phyloP scores from a whole-genome alignment of 192 early-diverging fungal genomes.

The Haplosporangium gracile region DNA sequence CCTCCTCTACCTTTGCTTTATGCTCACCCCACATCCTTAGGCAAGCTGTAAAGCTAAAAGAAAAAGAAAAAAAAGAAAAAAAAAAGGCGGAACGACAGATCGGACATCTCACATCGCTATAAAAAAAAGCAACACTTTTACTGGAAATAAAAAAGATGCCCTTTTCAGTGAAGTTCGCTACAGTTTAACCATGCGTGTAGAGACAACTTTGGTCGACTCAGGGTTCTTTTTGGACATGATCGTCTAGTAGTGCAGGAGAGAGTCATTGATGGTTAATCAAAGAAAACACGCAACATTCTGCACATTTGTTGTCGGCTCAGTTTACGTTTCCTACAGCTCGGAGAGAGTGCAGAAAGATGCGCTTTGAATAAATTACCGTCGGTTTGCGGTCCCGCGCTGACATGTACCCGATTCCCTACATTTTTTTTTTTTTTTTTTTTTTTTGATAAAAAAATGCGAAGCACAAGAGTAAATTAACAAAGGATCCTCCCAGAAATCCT shows the following conservation, averaged over 20 bases:
- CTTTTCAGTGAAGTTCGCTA: not conserved
- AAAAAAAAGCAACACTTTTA: not conserved
- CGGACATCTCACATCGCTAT: not conserved
- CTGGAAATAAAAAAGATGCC: not conserved
- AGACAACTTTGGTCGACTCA: slow-evolving; percentile 11
- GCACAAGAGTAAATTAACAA: not conserved
- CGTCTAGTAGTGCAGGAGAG: slow-evolving; percentile 9
- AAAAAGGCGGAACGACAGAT: not conserved
- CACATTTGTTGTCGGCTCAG: not conserved
- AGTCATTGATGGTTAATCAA: not conserved
- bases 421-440: no score
- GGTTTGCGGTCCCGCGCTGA: slow-evolving; percentile 30
- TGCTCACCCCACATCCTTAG: not conserved
- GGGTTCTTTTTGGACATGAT: slow-evolving; percentile 30
- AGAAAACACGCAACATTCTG: not conserved
- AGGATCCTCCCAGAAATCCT: not conserved
- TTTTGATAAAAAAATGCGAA: not conserved
- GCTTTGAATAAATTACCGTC: slow-evolving; percentile 18
- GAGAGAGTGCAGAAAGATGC: not conserved
- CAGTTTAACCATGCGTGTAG: slow-evolving; percentile 24
- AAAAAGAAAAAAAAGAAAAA: not conserved
- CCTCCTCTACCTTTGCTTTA: not conserved
- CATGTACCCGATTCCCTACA: slow-evolving; percentile 39
- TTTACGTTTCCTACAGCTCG: slow-evolving; percentile 13
- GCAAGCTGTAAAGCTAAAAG: not conserved